Evolutionary conservation across 495 filamentous ascomycete genomes (phyloP), one percentile per base, ranked within the genome.

Genomic region (Cudoniella acicularis): DNA sequence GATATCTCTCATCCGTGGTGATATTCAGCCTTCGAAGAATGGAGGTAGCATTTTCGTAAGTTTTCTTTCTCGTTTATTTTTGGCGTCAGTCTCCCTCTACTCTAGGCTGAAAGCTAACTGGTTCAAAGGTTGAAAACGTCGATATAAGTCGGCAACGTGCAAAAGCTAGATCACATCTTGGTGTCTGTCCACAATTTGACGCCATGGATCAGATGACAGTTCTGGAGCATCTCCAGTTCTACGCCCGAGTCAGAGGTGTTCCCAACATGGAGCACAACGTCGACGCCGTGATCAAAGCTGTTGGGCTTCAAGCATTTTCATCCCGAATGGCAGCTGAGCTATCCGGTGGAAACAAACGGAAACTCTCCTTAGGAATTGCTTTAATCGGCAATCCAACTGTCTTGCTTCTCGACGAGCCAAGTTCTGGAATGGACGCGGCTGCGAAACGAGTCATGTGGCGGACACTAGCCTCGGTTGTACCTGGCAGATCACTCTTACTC

Each of bases 1-100:
- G 6, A 92, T 96, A 70, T 86, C 81, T 17, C 75, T 95, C 40
- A 88, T 96, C 69, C 82, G 91, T 56, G 91, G 90, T n/a, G 91
- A 96, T 63, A 77, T 92, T 52, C 79, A 82, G 26, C 89, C 90
- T 0, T 77, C 78, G 45, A 68, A 71, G 30, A 73, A 75, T 55
- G 65, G 69, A 8, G 86, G 87, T 54, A 86, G 91, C 52, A 81
- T 96, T 41, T 83, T 87, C 24, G 64, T 48, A 41, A 9, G 36
- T 41, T 16, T n/a, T n/a, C n/a, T n/a, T n/a, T n/a, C n/a, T n/a
- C n/a, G n/a, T n/a, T n/a, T n/a, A n/a, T n/a, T n/a, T n/a, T n/a
- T n/a, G n/a, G n/a, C n/a, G n/a, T n/a, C n/a, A n/a, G n/a, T n/a
- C n/a, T n/a, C n/a, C n/a, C n/a, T n/a, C n/a, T n/a, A n/a, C n/a